Conservation (phyloP, 192 early-diverging fungal genomes). For the Lobosporangium transversale region DNA sequence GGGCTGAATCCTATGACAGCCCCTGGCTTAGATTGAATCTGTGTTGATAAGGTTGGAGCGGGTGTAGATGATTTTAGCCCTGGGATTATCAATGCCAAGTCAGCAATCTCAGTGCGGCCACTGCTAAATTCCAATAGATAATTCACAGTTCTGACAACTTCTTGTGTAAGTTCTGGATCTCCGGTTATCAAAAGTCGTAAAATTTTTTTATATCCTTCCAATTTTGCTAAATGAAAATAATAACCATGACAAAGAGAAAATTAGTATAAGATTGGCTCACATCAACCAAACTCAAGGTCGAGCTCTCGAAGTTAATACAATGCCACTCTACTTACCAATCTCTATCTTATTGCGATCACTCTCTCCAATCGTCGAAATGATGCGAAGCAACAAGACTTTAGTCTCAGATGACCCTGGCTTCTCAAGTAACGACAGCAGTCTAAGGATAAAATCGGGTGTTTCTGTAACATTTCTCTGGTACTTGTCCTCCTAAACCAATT, state of each 20-base stretch:
- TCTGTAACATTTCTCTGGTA: slow-evolving; percentile 42
- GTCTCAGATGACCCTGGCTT: slow-evolving; percentile 39
- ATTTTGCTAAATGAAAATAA: slow-evolving; percentile 21
- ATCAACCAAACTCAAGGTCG: not conserved
- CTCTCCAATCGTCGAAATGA: slow-evolving; percentile 50
- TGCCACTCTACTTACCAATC: slow-evolving; percentile 17
- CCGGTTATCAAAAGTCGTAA: slow-evolving; percentile 47
- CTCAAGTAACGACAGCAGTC: slow-evolving; percentile 38
- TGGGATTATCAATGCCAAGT: slow-evolving; percentile 17
- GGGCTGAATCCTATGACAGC: slow-evolving; percentile 20
- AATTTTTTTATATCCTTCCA: slow-evolving; percentile 54
- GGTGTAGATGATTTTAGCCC: slow-evolving; percentile 19
- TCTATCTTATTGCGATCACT: slow-evolving; percentile 54
- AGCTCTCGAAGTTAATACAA: too few relatives aligned
- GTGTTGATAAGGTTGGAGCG: slow-evolving; percentile 1
- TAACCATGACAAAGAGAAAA: not conserved
- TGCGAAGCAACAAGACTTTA: slow-evolving; percentile 38
- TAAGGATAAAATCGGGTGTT: slow-evolving; percentile 42
- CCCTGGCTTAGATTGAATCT: slow-evolving; percentile 1
- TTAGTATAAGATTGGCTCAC: not conserved
- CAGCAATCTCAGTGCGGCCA: slow-evolving; percentile 29
- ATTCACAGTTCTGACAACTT: slow-evolving; percentile 51
- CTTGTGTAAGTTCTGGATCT: slow-evolving; percentile 40
- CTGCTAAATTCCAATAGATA: slow-evolving; percentile 47
- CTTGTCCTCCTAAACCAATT: slow-evolving; percentile 45